Evolutionary conservation across 2,329 filamentous ascomycete species (phyloP), one percentile per base, ranked within the genome.

Genomic region (Aspergillus bombycis): DNA sequence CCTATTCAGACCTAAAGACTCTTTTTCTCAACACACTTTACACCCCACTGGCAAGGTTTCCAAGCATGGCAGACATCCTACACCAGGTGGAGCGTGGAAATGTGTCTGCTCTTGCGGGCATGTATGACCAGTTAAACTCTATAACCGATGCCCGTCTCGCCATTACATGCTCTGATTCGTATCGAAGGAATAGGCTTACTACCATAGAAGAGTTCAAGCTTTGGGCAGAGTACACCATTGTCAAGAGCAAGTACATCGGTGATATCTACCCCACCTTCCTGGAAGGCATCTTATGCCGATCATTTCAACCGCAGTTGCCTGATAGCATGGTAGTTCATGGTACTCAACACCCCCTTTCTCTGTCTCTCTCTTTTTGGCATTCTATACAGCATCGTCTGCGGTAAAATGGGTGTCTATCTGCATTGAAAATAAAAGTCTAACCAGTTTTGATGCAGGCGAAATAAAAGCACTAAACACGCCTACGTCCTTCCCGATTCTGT

Each of bases 401-500:
- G 45, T 23, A 48, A 48, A 48, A 19, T 48, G 23, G 21, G 23
- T 48, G 45, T 7, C 23, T 12, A 48, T 48, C 45, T 48, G 23
- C 5, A 16, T 48, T 57, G 10, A 43, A 38, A 32, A 36, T 43
- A n/a, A 36, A 52, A 41, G 53, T 48, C 57, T 65, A 54, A 65
- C 45, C 32, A 61, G 32, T 30, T n/a, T 46, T 57, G 16, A 62
- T 32, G 26, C 50, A 62, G 61, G 23, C 28, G 10, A 52, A 56
- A 58, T 58, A 57, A 57, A 34, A 50, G 57, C 9, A 59, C 9
- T 28, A 28, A 36, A 61, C 36, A 30, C 1, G 58, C 62, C 60
- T 65, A 66, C 64, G 1, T 77, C 78, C 28, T 81, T 84, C 62
- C 86, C 85, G 0, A 76, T 88, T 26, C 78, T 88, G 23, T 84